Base-by-base conservation (phyloP, 1,284 basidiomycete genomes). In the Ganoderma lingzhi region DNA sequence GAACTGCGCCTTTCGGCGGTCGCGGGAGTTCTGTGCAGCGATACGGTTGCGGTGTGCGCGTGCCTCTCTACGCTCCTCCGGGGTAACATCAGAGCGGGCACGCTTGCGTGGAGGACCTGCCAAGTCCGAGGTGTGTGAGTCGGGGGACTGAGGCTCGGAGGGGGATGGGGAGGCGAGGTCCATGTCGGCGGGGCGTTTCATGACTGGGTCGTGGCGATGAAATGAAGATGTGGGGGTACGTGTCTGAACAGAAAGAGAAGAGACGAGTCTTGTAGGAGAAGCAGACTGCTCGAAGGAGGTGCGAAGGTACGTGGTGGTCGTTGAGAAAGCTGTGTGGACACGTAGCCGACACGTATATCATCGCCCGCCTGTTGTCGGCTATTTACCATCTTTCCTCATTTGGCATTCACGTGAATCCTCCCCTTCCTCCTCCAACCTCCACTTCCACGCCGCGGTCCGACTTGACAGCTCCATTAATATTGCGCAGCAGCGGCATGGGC, bases 11-110 rank as follows among this genome's bases (percentile, higher is more conserved):
- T 95, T 95, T 68, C 92, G 87, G 73, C 90, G 86, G 82, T 95
- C 93, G 65, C 93, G 90, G 32, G 91, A 93, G 83, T 94, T 92
- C 83, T 94, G 93, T 10, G 93, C 93, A 12, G 93, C 93, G 79
- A 94, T 93, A 66, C 93, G 87, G 80, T 94, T 94, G 69, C 93
- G 88, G 81, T 94, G 92, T 23, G 93, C 93, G 70, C 93, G 86
- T 53, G 93, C 93, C 79, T 94, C 93, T 76, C 89, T 93, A 78
- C 92, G 91, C 77, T 94, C 92, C 73, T 94, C 93, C 0, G 90
- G 82, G 5, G 86, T 83, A 60, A 85, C 65, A 19, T 87, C 87
- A 14, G 88, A 85, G 75, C 92, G 90, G 48, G 87, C 79, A 53
- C 92, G 91, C 78, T 93, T 93, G 73, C 91, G 88, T 51, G 90